phyloP scores from a whole-genome alignment of 371 early-diverging fungal species.

The Lichtheimia ramosa region DNA sequence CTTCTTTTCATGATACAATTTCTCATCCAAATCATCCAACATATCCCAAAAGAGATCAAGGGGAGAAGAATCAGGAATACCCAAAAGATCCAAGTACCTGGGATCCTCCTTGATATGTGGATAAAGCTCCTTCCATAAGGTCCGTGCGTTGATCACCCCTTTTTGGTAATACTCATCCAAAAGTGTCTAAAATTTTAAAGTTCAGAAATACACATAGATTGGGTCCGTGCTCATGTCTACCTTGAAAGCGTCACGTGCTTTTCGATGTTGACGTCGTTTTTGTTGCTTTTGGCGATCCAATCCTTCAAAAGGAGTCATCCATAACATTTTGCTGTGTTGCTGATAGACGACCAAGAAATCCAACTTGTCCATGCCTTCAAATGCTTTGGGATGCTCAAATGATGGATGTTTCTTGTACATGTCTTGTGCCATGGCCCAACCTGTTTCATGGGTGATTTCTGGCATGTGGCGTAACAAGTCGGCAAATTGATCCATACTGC shows the following conservation, averaged over 20 bases:
- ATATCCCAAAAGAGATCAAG: constrained; percentile 92
- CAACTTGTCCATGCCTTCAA: constrained; percentile 74
- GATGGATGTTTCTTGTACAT: constrained; percentile 50
- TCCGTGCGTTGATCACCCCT: constrained; percentile 64
- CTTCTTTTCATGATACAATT: constrained; percentile 70
- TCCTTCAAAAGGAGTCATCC: constrained; percentile 56
- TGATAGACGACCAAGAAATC: constrained; percentile 84
- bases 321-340: constrained; percentile 69
- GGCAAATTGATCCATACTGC: constrained; percentile 64
- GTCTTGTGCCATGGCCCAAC: constrained; percentile 68
- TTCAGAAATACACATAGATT: background rate
- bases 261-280: constrained; percentile 64
- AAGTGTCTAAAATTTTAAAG: constrained; percentile 42
- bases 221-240: constrained; percentile 15
- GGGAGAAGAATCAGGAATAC: constrained; percentile 83
- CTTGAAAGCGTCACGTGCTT: constrained; percentile 66
- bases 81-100: constrained; percentile 74
- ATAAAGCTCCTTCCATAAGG: constrained; percentile 86
- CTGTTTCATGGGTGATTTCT: constrained; percentile 64
- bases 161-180: constrained; percentile 56
- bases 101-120: constrained; percentile 72
- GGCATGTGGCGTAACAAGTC: constrained; percentile 57
- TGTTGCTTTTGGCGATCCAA: constrained; percentile 31
- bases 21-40: constrained; percentile 79
- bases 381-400: constrained; percentile 52